Evolutionary conservation across 208 protist species (phyloP).

Genomic region (Leishmania amazonensis): DNA sequence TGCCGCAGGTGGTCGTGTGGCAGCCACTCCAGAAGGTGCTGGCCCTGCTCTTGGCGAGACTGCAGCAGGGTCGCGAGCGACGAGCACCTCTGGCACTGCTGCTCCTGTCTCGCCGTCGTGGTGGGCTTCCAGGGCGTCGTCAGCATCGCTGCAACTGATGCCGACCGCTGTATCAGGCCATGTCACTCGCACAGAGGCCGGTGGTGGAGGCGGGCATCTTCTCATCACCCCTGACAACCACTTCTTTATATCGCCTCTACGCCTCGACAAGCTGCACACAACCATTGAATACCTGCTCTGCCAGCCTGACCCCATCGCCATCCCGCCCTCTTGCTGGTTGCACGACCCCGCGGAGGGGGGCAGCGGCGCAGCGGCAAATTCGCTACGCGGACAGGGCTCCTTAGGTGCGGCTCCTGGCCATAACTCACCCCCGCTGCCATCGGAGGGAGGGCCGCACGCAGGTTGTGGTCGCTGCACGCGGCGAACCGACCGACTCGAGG

Average conservation of each 20-base stretch:
- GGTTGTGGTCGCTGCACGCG: conserved; percentile 19
- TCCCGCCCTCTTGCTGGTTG: conserved; percentile 35
- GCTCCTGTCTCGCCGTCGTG: background rate
- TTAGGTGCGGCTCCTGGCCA: background rate
- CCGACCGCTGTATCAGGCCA: background rate
- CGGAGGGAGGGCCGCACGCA: background rate
- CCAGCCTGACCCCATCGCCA: conserved; percentile 48
- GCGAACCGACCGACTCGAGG: conserved; percentile 27
- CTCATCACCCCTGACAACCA: conserved; percentile 27
- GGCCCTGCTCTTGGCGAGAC: background rate
- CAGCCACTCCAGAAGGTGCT: background rate
- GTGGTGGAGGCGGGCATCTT: conserved; percentile 21
- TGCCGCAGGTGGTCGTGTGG: background rate
- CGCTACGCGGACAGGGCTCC: background rate
- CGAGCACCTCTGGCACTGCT: background rate
- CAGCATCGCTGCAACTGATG: background rate
- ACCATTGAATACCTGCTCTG: conserved; percentile 51
- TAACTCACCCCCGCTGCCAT: background rate
- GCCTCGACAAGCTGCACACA: conserved; percentile 51
- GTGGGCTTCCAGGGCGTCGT: background rate
- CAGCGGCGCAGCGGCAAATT: background rate
- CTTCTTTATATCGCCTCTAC: conserved; percentile 42
- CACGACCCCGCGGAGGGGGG: conserved; percentile 14
- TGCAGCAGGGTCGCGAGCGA: background rate
- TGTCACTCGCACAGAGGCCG: conserved; percentile 9